phyloP scores from a whole-genome alignment of 306 rosid species.

The Cucurbita pepo region DNA sequence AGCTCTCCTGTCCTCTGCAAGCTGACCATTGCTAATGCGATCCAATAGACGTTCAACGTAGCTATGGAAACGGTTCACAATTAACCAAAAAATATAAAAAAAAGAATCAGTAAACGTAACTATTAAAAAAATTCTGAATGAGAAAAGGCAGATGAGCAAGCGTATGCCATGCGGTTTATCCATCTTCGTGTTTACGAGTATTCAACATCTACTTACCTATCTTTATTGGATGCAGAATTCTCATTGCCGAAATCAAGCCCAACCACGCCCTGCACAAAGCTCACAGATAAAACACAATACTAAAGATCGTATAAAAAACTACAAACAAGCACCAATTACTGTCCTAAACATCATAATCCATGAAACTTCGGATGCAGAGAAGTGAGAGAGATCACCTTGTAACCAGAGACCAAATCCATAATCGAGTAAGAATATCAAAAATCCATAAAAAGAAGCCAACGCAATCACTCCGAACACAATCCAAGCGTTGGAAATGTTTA shows the following conservation, averaged over 20 bases:
- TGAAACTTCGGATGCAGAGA: not conserved
- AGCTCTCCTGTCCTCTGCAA: constrained; percentile 71
- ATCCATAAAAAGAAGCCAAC: constrained; percentile 9
- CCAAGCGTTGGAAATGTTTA: not conserved
- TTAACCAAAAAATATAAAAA: not conserved
- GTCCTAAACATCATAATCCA: not conserved
- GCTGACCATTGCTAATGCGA: constrained; percentile 82
- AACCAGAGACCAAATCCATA: constrained; percentile 95
- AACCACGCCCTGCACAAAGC: constrained; percentile 53
- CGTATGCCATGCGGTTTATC: not conserved
- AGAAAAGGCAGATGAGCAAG: not conserved
- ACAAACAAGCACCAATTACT: not conserved
- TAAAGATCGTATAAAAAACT: not conserved
- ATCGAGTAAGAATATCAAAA: constrained; percentile 4
- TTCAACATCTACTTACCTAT: constrained; percentile 27
- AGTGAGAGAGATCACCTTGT: constrained; percentile 40
- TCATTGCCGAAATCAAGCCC: constrained; percentile 86
- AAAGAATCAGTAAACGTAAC: not conserved
- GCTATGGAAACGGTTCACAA: constrained; percentile 20
- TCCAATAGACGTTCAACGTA: constrained; percentile 80
- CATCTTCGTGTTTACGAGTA: not conserved
- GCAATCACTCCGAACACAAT: not conserved
- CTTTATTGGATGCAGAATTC: constrained; percentile 60
- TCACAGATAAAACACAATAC: not conserved
- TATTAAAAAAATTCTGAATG: not conserved